Conservation (phyloP, 2,329 filamentous ascomycete species). For the Setomelanomma holmii region DNA sequence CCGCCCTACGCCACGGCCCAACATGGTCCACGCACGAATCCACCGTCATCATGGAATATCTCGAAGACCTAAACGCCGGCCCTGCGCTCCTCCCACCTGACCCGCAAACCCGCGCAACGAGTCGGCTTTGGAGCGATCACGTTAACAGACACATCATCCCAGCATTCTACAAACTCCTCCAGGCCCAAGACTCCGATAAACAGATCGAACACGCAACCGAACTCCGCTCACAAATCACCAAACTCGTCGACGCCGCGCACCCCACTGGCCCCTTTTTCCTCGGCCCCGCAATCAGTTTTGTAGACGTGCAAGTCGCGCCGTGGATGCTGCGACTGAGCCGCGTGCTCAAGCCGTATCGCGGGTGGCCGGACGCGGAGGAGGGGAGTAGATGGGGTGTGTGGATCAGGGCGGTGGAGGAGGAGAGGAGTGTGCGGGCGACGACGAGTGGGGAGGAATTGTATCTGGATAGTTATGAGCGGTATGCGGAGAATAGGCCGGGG, state of each 20-base stretch:
- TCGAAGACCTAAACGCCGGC: slow-evolving; percentile 74
- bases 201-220: slow-evolving; percentile 66
- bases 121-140: slow-evolving; percentile 81
- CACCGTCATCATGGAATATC: slow-evolving; percentile 84
- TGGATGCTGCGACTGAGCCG: slow-evolving; percentile 74
- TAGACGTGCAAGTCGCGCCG: slow-evolving; percentile 78
- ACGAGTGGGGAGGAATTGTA: slow-evolving; percentile 72
- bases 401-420: slow-evolving; percentile 72
- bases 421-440: slow-evolving; percentile 69
- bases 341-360: slow-evolving; percentile 69
- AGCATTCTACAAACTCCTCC: slow-evolving; percentile 75
- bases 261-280: slow-evolving; percentile 73
- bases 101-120: slow-evolving; percentile 73
- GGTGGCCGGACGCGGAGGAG: slow-evolving; percentile 69
- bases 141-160: slow-evolving; percentile 80
- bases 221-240: slow-evolving; percentile 71
- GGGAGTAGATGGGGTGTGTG: slow-evolving; percentile 72
- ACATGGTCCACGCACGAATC: slow-evolving; percentile 86
- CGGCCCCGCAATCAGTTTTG: slow-evolving; percentile 65
- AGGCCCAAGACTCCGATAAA: slow-evolving; percentile 66
- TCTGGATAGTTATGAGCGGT: slow-evolving; percentile 70
- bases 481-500: slow-evolving; percentile 67
- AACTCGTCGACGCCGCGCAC: slow-evolving; percentile 64
- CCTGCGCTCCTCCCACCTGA: slow-evolving; percentile 69
- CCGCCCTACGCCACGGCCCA: slow-evolving; percentile 73